Evolutionary conservation across 495 filamentous ascomycete species (phyloP).

Genomic region (Poronia punctata): DNA sequence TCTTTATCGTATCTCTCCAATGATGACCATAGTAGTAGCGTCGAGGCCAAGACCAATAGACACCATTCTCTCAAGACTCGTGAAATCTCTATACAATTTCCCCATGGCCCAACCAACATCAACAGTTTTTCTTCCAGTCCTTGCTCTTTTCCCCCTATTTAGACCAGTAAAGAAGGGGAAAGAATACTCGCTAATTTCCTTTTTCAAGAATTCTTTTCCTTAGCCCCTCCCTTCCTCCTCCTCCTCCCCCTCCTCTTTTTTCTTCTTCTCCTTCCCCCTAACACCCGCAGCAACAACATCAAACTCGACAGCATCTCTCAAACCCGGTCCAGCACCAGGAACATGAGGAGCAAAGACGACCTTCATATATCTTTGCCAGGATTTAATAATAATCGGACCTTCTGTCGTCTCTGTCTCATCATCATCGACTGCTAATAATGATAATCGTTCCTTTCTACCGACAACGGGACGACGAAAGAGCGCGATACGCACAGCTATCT

Average conservation of each 20-base stretch:
- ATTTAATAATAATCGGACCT: no score
- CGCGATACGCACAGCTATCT: slow-evolving; percentile 74
- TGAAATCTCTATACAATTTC: no score
- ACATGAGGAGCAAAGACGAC: slow-evolving; percentile 74
- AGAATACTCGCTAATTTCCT: no score
- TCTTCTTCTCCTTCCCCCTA: slow-evolving; percentile 26
- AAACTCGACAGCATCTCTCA: slow-evolving; percentile 45
- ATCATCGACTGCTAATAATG: slow-evolving; percentile 11
- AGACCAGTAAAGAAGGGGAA: no score
- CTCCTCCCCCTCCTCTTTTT: slow-evolving; percentile 12
- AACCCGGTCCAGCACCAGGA: slow-evolving; percentile 33
- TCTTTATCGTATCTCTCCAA: no score
- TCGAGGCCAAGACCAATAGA: no score
- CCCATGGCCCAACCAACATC: no score
- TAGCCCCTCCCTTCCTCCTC: neutral
- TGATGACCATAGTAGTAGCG: no score
- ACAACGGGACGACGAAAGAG: slow-evolving; percentile 56
- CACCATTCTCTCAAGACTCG: no score
- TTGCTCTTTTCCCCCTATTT: neutral
- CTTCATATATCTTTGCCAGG: slow-evolving; percentile 63
- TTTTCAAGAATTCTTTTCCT: neutral
- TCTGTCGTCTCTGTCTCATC: no score
- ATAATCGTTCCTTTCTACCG: slow-evolving; percentile 23
- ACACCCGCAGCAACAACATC: slow-evolving; percentile 51
- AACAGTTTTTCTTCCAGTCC: neutral